These are phyloP conservation scores for Bruguiera sexangula DNA, from an alignment of 345 rosid genomes.

Conservation along the genomic window DNA sequence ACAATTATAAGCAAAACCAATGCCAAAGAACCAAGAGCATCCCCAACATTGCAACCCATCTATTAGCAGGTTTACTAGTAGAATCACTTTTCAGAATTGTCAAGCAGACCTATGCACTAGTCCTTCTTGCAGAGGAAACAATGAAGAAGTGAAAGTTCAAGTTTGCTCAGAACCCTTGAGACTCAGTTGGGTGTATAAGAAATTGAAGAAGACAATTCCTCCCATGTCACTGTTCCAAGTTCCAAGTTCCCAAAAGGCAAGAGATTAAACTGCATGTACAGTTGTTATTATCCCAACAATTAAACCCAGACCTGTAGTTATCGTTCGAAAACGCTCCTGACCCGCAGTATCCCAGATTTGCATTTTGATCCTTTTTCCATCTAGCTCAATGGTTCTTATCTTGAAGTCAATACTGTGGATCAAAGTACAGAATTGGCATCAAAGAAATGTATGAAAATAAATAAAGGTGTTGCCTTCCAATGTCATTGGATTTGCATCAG, in stretches of 20 bases:
- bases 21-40: too few species aligned
- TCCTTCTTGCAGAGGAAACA: not conserved
- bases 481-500: not conserved
- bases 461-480: not conserved
- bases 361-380: constrained; percentile 65
- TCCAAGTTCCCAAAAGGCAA: too few species aligned
- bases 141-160: too few species aligned
- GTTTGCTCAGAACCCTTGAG: too few species aligned
- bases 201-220: too few species aligned
- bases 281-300: not conserved
- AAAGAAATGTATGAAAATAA: not conserved
- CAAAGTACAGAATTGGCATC: not conserved
- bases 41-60: too few species aligned
- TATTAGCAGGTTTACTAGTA: too few species aligned
- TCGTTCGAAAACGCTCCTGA: constrained; percentile 57
- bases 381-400: constrained; percentile 66
- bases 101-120: not conserved
- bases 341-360: constrained; percentile 75
- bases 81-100: too few species aligned
- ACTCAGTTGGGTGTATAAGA: too few species aligned
- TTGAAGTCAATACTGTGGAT: constrained; percentile 57
- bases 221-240: too few species aligned
- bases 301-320: constrained; percentile 43
- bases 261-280: too few species aligned
- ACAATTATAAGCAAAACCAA: too few species aligned